phyloP scores from a whole-genome alignment of 768 basidiomycete species.

The Pisolithus albus region DNA sequence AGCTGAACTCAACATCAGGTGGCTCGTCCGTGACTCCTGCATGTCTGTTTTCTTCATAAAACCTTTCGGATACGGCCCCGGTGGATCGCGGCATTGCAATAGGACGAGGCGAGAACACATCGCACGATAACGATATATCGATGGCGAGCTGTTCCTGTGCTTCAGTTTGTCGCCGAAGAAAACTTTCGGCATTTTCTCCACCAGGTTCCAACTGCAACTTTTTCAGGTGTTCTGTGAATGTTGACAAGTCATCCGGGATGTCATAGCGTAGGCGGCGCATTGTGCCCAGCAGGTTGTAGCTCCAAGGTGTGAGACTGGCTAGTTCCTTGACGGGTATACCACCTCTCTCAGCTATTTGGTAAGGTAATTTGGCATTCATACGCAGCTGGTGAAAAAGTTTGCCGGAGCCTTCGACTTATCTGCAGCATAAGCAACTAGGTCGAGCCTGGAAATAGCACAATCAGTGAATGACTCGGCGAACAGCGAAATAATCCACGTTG shows the following conservation, averaged over 20 bases:
- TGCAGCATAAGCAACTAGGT: constrained; percentile 51
- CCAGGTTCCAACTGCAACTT: constrained; percentile 38
- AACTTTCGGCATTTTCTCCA: constrained; percentile 31
- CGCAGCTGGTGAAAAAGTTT: constrained; percentile 52
- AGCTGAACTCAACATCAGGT: constrained; percentile 56
- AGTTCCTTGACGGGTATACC: constrained; percentile 37
- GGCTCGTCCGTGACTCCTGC: constrained; percentile 30
- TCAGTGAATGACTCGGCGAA: background rate
- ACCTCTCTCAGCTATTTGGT: constrained; percentile 44
- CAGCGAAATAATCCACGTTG: constrained; percentile 39
- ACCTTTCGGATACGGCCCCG: background rate
- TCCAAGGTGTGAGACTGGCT: constrained; percentile 43
- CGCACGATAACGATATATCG: constrained; percentile 54
- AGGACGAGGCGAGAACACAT: constrained; percentile 46
- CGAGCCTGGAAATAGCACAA: constrained; percentile 40
- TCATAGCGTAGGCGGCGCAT: constrained; percentile 38
- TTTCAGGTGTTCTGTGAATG: constrained; percentile 34
- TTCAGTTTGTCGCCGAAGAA: constrained; percentile 42
- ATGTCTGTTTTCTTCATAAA: background rate
- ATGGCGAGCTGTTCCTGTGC: constrained; percentile 56
- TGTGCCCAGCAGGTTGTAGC: constrained; percentile 40
- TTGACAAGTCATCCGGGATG: constrained; percentile 28
- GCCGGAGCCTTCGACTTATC: constrained; percentile 37
- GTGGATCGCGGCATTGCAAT: constrained; percentile 24
- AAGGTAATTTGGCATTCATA: constrained; percentile 47